These are phyloP conservation scores for Blastosporella zonata DNA, from an alignment of 1,284 basidiomycete genomes.

Conservation along the genomic window DNA sequence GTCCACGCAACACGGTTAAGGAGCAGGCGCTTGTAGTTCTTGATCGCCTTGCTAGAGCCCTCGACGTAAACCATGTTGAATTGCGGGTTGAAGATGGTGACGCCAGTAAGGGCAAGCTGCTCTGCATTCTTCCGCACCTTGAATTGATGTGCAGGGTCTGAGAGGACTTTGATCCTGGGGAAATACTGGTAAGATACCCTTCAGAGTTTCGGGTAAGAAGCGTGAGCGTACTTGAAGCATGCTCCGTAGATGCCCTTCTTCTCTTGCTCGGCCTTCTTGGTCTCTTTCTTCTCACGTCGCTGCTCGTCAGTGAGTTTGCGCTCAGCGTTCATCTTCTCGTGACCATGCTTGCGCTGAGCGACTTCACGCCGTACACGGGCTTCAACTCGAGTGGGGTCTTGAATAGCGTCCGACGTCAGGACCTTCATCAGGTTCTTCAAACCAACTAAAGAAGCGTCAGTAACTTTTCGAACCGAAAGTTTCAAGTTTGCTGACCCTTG, in stretches of 20 bases:
- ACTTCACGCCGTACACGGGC: constrained; percentile 93
- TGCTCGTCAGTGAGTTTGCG: constrained; percentile 92
- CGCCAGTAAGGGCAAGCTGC: constrained; percentile 83
- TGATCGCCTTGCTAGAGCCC: constrained; percentile 83
- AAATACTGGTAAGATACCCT: not conserved
- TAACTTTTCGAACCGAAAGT: not conserved
- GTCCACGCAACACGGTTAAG: constrained; percentile 91
- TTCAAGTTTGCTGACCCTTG: constrained; percentile 62
- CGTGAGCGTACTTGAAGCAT: constrained; percentile 79
- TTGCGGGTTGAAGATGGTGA: constrained; percentile 85
- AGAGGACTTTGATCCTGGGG: constrained; percentile 78
- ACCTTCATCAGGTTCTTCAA: constrained; percentile 98
- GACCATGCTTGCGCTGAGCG: constrained; percentile 81
- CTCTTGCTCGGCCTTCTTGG: constrained; percentile 83
- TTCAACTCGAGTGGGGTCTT: constrained; percentile 97
- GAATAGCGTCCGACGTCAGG: constrained; percentile 91
- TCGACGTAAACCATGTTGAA: constrained; percentile 95
- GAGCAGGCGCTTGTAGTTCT: constrained; percentile 89
- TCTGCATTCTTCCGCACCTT: constrained; percentile 97
- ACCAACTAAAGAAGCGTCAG: constrained; percentile 60
- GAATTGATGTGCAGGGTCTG: constrained; percentile 93
- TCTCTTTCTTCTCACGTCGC: constrained; percentile 80
- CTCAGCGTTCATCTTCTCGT: constrained; percentile 92
- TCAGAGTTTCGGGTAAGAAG: not conserved
- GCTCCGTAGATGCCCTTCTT: constrained; percentile 83